Evolutionary conservation across 768 basidiomycete species (phyloP).

Genomic region (Mycena vitilis): DNA sequence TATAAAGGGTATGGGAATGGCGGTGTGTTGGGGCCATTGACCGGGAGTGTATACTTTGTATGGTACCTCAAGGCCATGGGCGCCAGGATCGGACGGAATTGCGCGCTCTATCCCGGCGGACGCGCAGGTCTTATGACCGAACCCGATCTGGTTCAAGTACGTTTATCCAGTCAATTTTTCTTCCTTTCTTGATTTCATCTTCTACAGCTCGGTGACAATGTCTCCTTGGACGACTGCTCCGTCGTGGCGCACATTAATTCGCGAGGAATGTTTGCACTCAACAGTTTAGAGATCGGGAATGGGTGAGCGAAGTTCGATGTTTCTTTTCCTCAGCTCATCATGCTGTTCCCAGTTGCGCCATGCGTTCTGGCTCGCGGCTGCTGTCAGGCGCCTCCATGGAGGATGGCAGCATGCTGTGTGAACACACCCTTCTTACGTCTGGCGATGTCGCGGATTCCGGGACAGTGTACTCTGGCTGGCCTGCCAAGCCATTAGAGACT

Average conservation of each 20-base stretch:
- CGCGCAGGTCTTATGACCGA: constrained; percentile 59
- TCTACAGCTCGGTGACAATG: constrained; percentile 51
- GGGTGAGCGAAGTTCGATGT: constrained; percentile 36
- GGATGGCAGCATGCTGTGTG: constrained; percentile 57
- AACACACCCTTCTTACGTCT: constrained; percentile 59
- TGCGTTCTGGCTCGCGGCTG: constrained; percentile 58
- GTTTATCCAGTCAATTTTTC: not conserved
- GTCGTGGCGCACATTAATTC: constrained; percentile 59
- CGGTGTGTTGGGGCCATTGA: constrained; percentile 52
- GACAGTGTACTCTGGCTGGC: constrained; percentile 51
- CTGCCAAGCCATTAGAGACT: not conserved
- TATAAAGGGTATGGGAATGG: constrained; percentile 54
- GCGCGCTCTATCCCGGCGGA: constrained; percentile 54
- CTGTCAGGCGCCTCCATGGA: constrained; percentile 64
- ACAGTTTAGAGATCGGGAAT: constrained; percentile 52
- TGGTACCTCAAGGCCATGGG: constrained; percentile 60
- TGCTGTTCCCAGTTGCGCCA: constrained; percentile 45
- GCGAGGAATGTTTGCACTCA: constrained; percentile 55
- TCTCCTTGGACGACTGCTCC: constrained; percentile 47
- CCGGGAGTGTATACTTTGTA: constrained; percentile 55
- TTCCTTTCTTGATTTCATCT: not conserved
- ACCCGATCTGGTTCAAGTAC: constrained; percentile 57
- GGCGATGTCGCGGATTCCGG: constrained; percentile 58
- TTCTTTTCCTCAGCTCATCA: too few relatives aligned
- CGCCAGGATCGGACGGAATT: constrained; percentile 56